Conservation (phyloP, 805 yeast genomes). For the Yamadazyma sp. region DNA sequence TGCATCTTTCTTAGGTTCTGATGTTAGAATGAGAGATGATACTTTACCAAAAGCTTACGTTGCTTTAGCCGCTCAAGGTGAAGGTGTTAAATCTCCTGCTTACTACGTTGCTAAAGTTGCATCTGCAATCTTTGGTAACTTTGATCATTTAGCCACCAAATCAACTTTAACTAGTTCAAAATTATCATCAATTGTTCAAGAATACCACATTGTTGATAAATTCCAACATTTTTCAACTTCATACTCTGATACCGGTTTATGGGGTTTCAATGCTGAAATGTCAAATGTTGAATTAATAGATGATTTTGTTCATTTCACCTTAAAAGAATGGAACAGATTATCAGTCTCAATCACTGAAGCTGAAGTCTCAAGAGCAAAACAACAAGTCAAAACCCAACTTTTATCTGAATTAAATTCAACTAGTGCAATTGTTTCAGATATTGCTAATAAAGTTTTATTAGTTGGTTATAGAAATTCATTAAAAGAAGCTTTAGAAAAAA, state of each 20-base stretch:
- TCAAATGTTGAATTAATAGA: conserved; percentile 60
- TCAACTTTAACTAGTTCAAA: conserved; percentile 59
- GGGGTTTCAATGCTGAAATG: conserved; percentile 75
- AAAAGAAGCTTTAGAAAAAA: conserved; percentile 55
- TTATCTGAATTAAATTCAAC: conserved; percentile 50
- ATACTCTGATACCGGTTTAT: conserved; percentile 75
- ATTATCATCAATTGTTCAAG: conserved; percentile 64
- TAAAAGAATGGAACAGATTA: conserved; percentile 87
- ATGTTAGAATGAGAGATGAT: conserved; percentile 85
- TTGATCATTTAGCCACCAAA: conserved; percentile 52
- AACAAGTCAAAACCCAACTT: conserved; percentile 61
- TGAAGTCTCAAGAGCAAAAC: conserved; percentile 77
- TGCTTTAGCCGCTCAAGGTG: conserved; percentile 74
- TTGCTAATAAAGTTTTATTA: conserved; percentile 59
- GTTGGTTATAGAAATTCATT: conserved; percentile 61
- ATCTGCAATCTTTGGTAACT: conserved; percentile 52
- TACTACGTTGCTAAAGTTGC: conserved; percentile 74
- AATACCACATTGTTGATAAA: conserved; percentile 69
- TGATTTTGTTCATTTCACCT: conserved; percentile 75
- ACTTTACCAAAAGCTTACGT: conserved; percentile 78
- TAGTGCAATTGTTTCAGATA: conserved; percentile 49
- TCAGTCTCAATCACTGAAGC: conserved; percentile 70
- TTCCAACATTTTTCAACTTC: conserved; percentile 70
- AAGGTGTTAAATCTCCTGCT: conserved; percentile 58
- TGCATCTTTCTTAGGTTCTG: conserved; percentile 78